Base-by-base conservation (phyloP, 2,329 filamentous ascomycete genomes). In the Alternaria ventricosa region DNA sequence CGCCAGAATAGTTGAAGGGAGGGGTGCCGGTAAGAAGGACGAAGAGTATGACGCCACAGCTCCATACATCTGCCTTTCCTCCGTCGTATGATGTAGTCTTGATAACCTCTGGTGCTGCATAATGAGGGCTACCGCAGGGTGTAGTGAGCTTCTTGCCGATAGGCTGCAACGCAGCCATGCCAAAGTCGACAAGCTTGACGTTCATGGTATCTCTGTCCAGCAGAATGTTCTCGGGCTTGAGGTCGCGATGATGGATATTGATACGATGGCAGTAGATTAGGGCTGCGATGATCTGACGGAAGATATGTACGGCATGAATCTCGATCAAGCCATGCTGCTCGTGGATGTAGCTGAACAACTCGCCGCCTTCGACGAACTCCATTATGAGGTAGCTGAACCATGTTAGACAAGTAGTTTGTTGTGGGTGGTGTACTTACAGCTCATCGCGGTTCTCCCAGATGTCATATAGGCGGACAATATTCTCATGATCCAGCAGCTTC, bases 381-480 rank as follows among this genome's bases (percentile, higher is more conserved):
- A 98, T 90, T 60, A 99, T 94, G 44, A 99, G 87, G 78, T 98
- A 98, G 62, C 94, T 97, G 44, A 7, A 41, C 9, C 15, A 36
- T 9, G 59, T 79, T 63, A 80, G 25, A 50, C 6, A 20, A 2
- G 9, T 4, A 23, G 5, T 10, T 44, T 18, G 20, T n/a, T 2
- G 23, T 53, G 36, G 11, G n/a, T 15, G 4, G 8, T 22, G 22
- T 13, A 76, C 92, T 83, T 85, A 97, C 92, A 99, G 90, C 80
- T 99, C 94, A 60, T 93, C 92, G 22, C 92, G 88, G 77, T 97
- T 98, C 82, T 99, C 96, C 95, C 95, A 99, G 28, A 99, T 95
- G 81, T 99, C 96, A 77, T 95, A 96, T 10, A 99, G 83, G 70
- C 92, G 93, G 80, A 97, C 94, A 73, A 98, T 95, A 78, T 98